Evolutionary conservation across 371 early-diverging fungal genomes (phyloP).

Genomic region (Capillidium heterosporum): DNA sequence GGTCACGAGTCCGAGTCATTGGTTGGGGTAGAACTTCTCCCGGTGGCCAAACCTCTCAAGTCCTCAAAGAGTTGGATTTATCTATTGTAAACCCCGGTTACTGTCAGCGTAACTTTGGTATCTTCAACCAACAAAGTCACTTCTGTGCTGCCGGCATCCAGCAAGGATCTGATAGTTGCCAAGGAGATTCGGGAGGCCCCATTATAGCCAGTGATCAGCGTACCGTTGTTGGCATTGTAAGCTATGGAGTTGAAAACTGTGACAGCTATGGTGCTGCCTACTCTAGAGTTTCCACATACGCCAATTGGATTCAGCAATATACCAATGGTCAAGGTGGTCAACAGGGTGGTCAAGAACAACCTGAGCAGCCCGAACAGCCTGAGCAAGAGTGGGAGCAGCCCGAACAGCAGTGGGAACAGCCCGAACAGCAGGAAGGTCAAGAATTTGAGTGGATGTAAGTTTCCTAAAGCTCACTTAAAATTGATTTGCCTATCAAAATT

Average conservation of each 20-base stretch:
- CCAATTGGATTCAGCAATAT: background rate
- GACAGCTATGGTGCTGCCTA: background rate
- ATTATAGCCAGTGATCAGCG: background rate
- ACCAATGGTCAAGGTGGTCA: background rate
- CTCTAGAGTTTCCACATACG: background rate
- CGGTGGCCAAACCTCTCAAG: background rate
- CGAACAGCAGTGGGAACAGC: background rate
- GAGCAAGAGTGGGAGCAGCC: background rate
- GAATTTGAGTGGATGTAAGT: too few relatives aligned
- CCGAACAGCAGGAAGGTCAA: background rate
- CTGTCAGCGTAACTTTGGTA: background rate
- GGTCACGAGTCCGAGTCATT: background rate
- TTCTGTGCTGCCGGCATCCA: background rate
- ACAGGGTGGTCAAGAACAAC: background rate
- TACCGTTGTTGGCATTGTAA: background rate
- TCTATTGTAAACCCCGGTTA: background rate
- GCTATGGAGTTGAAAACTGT: background rate
- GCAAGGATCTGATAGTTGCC: background rate
- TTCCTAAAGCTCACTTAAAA: too few relatives aligned
- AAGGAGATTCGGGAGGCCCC: slow-evolving; percentile 2
- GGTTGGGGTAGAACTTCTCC: slow-evolving; percentile 2
- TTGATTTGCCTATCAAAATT: too few relatives aligned
- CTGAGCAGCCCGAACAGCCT: background rate
- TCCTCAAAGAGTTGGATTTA: background rate
- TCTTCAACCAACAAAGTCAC: background rate